These are phyloP conservation scores for Nannochloropsis oceanica DNA, from an alignment of 108 stramenopile species.

Conservation along the genomic window DNA sequence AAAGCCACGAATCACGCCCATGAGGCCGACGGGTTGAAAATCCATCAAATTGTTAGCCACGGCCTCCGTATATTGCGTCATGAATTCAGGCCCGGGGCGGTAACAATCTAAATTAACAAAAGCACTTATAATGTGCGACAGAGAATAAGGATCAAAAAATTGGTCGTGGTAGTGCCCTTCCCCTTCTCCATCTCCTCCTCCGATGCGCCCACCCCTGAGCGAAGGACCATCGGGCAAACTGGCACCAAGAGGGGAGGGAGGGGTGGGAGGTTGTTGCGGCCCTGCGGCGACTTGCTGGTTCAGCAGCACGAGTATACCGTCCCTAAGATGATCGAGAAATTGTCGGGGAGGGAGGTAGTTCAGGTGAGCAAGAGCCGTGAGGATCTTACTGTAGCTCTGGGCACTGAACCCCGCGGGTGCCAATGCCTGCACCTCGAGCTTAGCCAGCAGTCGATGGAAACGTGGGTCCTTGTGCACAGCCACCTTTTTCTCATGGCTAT, in stretches of 20 bases:
- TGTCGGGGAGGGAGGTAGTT: background rate
- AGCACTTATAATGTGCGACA: background rate
- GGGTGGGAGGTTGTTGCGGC: background rate
- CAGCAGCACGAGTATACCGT: background rate
- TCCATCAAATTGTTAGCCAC: background rate
- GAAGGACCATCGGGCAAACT: background rate
- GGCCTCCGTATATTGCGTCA: background rate
- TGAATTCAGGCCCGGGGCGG: background rate
- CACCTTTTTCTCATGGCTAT: background rate
- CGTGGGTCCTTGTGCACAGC: background rate
- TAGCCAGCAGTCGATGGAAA: background rate
- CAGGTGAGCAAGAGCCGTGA: background rate
- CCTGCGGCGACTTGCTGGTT: background rate
- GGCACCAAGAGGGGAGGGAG: background rate
- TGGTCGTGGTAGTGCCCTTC: background rate
- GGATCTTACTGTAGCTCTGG: background rate
- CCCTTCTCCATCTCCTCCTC: no score
- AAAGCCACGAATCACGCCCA: background rate
- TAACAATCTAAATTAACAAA: background rate
- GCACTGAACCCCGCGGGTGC: background rate
- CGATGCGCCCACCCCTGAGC: background rate
- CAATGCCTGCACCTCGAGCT: background rate
- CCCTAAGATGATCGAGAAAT: background rate
- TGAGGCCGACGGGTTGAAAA: background rate
- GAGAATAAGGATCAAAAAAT: background rate